Percentiles rank a stretch among this genome's conserved stretches.
Conservation (phyloP, 140 eudicot species). For the Erigeron philadelphicus region DNA sequence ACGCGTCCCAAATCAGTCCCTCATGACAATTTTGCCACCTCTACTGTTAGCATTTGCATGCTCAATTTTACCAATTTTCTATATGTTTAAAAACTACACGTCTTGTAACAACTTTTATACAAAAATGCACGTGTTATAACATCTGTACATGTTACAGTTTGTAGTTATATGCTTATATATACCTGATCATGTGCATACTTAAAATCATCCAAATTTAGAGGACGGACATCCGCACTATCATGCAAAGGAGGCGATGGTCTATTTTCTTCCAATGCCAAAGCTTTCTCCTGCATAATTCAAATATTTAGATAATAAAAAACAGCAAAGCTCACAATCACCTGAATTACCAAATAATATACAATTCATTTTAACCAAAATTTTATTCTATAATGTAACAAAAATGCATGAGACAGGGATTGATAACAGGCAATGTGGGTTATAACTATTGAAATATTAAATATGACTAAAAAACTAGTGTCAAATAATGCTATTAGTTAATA, state of each 20-base stretch:
- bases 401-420: neutral
- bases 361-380: too few relatives aligned
- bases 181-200: conserved; percentile 93
- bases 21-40: too few relatives aligned
- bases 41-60: too few relatives aligned
- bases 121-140: neutral
- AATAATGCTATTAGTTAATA: too few relatives aligned
- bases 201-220: conserved; percentile 65
- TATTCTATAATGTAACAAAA: too few relatives aligned
- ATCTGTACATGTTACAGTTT: neutral
- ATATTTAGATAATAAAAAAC: conserved; percentile 8
- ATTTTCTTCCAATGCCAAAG: conserved; percentile 58
- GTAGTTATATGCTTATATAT: neutral
- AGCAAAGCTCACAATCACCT: neutral
- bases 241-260: conserved; percentile 56
- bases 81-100: neutral
- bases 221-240: conserved; percentile 64
- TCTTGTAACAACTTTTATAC: too few relatives aligned
- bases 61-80: neutral
- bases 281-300: conserved; percentile 51
- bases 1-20: too few relatives aligned
- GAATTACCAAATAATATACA: too few relatives aligned
- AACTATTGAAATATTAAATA: neutral
- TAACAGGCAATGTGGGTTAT: neutral
- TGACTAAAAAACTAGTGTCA: neutral